A percentile compares a stretch with the other conserved stretches of the same genome.
Conservation (phyloP, 1,139 yeast genomes). For the Yamadazyma dushanensis region DNA sequence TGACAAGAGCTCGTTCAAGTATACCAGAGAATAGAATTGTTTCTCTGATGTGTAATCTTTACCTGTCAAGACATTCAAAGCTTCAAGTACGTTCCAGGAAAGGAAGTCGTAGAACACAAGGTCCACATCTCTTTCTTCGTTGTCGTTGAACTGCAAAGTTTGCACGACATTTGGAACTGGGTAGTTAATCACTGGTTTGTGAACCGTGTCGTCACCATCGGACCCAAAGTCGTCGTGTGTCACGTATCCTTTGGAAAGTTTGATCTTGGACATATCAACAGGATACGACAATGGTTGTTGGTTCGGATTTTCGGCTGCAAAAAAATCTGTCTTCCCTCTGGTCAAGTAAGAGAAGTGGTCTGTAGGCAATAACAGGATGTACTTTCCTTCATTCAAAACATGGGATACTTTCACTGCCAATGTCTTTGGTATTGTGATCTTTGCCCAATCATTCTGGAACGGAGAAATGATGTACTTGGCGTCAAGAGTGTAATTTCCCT, state of each 20-base stretch:
- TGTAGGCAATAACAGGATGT: slow-evolving; percentile 37
- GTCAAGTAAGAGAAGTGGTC: slow-evolving; percentile 20
- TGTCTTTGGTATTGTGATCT: slow-evolving; percentile 51
- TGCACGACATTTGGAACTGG: slow-evolving; percentile 78
- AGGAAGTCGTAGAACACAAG: slow-evolving; percentile 79
- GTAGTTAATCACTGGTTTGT: slow-evolving; percentile 57
- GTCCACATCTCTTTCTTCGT: slow-evolving; percentile 46
- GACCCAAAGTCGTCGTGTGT: slow-evolving; percentile 82
- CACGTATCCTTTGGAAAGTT: slow-evolving; percentile 61
- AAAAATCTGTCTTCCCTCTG: slow-evolving; percentile 2
- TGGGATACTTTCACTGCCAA: slow-evolving; percentile 50
- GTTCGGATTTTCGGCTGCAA: not conserved
- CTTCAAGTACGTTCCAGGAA: slow-evolving; percentile 59
- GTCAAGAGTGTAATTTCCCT: slow-evolving; percentile 82
- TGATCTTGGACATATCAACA: not conserved
- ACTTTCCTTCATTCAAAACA: slow-evolving; percentile 50
- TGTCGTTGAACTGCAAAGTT: slow-evolving; percentile 25
- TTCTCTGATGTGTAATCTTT: slow-evolving; percentile 16
- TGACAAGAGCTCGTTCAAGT: slow-evolving; percentile 35
- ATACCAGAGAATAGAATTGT: slow-evolving; percentile 32
- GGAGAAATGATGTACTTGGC: slow-evolving; percentile 86
- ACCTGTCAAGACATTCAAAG: slow-evolving; percentile 42
- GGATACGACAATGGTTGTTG: slow-evolving; percentile 1
- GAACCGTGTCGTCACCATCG: slow-evolving; percentile 89
- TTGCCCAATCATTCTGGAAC: slow-evolving; percentile 76